Conservation (phyloP, 148 eudicot species). For the Fagopyrum tataricum region DNA sequence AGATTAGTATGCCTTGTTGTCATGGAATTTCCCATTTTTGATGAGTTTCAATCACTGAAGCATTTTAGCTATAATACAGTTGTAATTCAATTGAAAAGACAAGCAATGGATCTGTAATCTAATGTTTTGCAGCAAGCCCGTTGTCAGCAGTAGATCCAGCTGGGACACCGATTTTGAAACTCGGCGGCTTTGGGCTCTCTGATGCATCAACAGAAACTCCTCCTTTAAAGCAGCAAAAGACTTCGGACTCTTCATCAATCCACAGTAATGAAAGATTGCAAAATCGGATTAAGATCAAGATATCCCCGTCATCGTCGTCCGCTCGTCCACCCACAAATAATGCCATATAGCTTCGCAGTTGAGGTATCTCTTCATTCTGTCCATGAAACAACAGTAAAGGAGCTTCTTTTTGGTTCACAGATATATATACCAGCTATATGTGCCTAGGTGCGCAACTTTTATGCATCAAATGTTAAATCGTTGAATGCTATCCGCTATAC, state of each 20-base stretch:
- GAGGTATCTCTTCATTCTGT: background rate
- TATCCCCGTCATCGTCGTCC: background rate
- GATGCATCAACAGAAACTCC: conserved; percentile 4
- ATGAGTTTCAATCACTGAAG: background rate
- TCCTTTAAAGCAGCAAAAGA: conserved; percentile 7
- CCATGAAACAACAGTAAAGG: background rate
- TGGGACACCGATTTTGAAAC: background rate
- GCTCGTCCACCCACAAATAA: background rate
- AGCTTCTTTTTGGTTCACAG: conserved; percentile 4
- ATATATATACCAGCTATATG: background rate
- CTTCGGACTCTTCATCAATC: background rate
- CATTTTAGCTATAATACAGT: background rate
- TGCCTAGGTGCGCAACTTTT: background rate
- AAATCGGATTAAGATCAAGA: conserved; percentile 13
- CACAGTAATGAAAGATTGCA: conserved; percentile 6
- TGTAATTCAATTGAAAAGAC: background rate
- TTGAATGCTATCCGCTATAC: too few species aligned
- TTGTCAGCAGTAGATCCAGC: background rate
- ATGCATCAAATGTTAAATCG: too few species aligned
- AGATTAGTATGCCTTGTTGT: too few species aligned
- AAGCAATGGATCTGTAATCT: background rate
- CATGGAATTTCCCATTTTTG: background rate
- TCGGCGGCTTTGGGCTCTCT: background rate
- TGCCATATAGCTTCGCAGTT: background rate
- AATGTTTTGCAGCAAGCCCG: background rate